Evolutionary conservation across 2,329 filamentous ascomycete species (phyloP).

Genomic region (Penicillium sp.): DNA sequence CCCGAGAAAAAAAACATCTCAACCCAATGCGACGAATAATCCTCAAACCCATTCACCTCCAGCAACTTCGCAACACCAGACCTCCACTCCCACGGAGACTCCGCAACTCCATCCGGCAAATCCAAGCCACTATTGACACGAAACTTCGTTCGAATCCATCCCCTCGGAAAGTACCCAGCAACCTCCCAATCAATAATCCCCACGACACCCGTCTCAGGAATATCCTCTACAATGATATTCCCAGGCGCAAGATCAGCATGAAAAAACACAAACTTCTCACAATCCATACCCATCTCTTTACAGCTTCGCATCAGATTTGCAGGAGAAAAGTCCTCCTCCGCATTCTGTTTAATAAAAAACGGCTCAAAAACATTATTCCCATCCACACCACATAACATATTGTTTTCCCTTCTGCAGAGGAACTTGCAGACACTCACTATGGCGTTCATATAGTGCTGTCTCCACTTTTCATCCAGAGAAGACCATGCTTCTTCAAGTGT

Average conservation of each 20-base stretch:
- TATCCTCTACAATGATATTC: conserved; percentile 30
- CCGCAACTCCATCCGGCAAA: neutral
- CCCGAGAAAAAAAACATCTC: too few species aligned
- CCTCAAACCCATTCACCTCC: neutral
- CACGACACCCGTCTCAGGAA: conserved; percentile 13
- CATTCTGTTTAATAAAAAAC: neutral
- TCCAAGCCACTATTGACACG: conserved; percentile 29
- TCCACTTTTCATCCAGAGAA: conserved; percentile 23
- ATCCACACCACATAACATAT: conserved; percentile 4
- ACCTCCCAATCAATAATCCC: conserved; percentile 36
- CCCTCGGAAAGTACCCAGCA: conserved; percentile 29
- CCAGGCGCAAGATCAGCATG: conserved; percentile 32
- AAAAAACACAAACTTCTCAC: conserved; percentile 15
- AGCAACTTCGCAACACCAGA: neutral
- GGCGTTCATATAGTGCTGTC: conserved; percentile 19
- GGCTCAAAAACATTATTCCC: neutral
- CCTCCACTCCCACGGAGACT: neutral
- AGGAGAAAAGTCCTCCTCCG: conserved; percentile 12
- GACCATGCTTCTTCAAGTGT: conserved; percentile 27
- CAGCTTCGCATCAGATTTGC: neutral
- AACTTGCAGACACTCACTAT: neutral
- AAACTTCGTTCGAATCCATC: conserved; percentile 37
- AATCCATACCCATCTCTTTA: conserved; percentile 6
- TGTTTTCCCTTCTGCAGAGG: neutral
- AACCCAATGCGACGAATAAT: neutral